Evolutionary conservation across 257 asterid species (phyloP).

Genomic region (Solanum rostratum): DNA sequence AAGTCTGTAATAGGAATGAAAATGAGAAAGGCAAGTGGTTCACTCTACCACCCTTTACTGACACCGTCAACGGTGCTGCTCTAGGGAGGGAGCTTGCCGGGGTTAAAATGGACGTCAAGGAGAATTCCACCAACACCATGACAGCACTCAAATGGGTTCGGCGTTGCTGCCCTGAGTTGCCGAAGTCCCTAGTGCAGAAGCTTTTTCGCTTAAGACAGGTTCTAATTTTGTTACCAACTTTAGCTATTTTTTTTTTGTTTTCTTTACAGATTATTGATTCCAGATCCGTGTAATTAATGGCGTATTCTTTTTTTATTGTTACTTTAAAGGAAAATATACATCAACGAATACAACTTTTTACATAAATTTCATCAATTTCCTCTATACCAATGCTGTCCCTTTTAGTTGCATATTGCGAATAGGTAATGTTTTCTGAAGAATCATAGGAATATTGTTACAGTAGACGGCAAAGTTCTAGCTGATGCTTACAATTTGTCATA

Average conservation of each 20-base stretch:
- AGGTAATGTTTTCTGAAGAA: neutral
- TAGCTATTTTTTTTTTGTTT: neutral
- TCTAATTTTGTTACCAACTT: neutral
- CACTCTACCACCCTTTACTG: conserved; percentile 52
- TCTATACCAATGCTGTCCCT: neutral
- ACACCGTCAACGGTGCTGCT: conserved; percentile 36
- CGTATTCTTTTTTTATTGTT: neutral
- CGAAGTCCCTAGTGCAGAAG: conserved; percentile 77
- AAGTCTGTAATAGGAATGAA: conserved; percentile 6
- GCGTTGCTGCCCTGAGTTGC: conserved; percentile 77
- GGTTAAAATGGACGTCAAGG: conserved; percentile 2
- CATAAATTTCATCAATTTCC: neutral
- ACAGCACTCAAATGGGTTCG: conserved; percentile 81
- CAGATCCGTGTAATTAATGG: neutral
- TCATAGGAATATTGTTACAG: neutral
- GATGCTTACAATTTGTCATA: neutral
- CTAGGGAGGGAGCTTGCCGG: conserved; percentile 39
- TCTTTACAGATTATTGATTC: neutral
- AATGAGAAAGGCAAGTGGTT: conserved; percentile 30
- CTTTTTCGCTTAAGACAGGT: conserved; percentile 90
- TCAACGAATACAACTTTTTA: neutral
- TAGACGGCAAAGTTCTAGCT: neutral
- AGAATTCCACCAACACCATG: neutral
- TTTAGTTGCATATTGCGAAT: neutral
- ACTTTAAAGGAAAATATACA: neutral